phyloP scores from a whole-genome alignment of 306 rosid genomes.

The Spatholobus suberectus region DNA sequence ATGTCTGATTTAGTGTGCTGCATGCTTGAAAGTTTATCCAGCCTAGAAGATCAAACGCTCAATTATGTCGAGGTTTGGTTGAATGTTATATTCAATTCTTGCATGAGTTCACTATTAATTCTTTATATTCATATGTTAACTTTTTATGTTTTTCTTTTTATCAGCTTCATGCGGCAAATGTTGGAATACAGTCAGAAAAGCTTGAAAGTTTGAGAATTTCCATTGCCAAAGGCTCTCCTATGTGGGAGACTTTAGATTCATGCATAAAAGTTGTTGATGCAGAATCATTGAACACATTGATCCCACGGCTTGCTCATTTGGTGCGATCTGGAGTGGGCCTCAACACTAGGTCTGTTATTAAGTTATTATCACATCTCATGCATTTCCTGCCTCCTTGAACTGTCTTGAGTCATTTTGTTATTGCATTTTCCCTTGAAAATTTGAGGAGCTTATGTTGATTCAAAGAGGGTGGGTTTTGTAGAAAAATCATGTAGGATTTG shows the following conservation, averaged over 20 bases:
- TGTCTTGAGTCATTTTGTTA: not conserved
- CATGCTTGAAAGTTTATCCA: conserved; percentile 97
- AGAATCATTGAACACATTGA: conserved; percentile 69
- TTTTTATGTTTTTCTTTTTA: conserved; percentile 39
- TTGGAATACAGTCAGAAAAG: conserved; percentile 86
- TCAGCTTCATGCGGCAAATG: conserved; percentile 92
- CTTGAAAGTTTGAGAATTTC: conserved; percentile 93
- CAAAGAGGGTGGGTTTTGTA: not conserved
- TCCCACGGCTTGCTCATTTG: conserved; percentile 91
- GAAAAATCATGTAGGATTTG: not conserved
- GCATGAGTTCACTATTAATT: conserved; percentile 14
- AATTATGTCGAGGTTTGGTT: conserved; percentile 87
- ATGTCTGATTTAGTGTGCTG: conserved; percentile 92
- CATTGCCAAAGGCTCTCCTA: conserved; percentile 96
- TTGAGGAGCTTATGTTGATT: conserved; percentile 30
- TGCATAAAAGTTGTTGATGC: conserved; percentile 89
- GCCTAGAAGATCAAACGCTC: conserved; percentile 96
- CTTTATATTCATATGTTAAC: conserved; percentile 15
- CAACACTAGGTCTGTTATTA: conserved; percentile 75
- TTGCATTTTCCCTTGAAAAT: conserved; percentile 27
- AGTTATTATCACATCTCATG: not conserved
- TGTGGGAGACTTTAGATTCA: conserved; percentile 98
- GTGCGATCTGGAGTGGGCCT: conserved; percentile 97
- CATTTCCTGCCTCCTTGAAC: conserved; percentile 8
- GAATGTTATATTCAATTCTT: conserved; percentile 38